Percentiles rank a stretch among this genome's conserved stretches.
These are phyloP conservation scores for Orobanche coerulescens DNA, from an alignment of 257 asterid species.

Conservation along the genomic window DNA sequence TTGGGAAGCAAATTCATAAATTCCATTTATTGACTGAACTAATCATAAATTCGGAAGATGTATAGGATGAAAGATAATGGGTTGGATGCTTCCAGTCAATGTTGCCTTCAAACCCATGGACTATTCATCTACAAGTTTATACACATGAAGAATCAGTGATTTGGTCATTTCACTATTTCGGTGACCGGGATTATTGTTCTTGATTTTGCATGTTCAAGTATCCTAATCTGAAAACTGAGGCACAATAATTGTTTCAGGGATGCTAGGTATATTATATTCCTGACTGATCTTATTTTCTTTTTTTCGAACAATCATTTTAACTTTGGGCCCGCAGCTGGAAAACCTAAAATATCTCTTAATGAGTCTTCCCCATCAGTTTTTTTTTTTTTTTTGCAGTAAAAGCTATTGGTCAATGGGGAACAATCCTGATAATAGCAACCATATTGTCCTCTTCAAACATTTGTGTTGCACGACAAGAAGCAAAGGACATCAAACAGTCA, in stretches of 20 bases:
- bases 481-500: constrained; percentile 18
- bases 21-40: background rate
- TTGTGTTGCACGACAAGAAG: constrained; percentile 7
- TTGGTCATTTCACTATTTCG: background rate
- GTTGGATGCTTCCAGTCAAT: constrained; percentile 5
- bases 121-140: constrained; percentile 4
- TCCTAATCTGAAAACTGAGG: background rate
- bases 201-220: constrained; percentile 10
- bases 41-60: background rate
- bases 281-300: constrained; percentile 11
- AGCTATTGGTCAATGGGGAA: constrained; percentile 14
- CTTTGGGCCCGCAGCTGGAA: constrained; percentile 13
- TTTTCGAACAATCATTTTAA: constrained; percentile 1
- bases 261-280: constrained; percentile 13
- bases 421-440: constrained; percentile 8
- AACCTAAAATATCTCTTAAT: constrained; percentile 1
- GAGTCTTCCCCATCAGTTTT: constrained; percentile 9
- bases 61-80: constrained; percentile 2
- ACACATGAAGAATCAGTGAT: constrained; percentile 1
- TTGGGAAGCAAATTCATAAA: background rate
- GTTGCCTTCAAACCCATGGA: background rate
- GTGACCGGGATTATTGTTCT: constrained; percentile 3
- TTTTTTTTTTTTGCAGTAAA: background rate
- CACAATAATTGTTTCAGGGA: background rate
- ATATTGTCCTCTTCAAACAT: constrained; percentile 7